Evolutionary conservation across 495 filamentous ascomycete genomes (phyloP).

Genomic region (Lophium mytilinum): DNA sequence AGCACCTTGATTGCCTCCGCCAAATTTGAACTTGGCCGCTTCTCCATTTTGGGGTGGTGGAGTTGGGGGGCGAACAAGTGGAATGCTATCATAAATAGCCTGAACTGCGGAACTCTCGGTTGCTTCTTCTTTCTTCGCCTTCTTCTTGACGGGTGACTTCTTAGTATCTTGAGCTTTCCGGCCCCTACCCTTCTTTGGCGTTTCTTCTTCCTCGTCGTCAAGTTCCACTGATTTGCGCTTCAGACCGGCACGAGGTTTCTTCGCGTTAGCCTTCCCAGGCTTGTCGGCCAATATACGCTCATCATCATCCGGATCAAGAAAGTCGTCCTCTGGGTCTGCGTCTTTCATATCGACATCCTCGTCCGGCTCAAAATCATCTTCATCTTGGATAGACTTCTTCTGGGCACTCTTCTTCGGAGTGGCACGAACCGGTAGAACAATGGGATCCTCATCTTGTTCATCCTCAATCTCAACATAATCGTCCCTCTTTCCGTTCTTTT

Average conservation of each 20-base stretch:
- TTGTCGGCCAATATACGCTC: slow-evolving; percentile 28
- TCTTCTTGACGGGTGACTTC: slow-evolving; percentile 43
- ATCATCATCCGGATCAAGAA: slow-evolving; percentile 32
- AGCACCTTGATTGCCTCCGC: slow-evolving; percentile 15
- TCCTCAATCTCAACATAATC: slow-evolving; percentile 30
- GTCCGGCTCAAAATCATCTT: slow-evolving; percentile 25
- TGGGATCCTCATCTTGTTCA: slow-evolving; percentile 22
- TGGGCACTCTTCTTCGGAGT: slow-evolving; percentile 21
- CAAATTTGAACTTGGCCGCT: slow-evolving; percentile 62
- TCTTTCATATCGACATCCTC: slow-evolving; percentile 39
- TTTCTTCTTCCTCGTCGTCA: slow-evolving; percentile 41
- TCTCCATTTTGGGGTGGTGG: slow-evolving; percentile 56
- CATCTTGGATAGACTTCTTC: slow-evolving; percentile 27
- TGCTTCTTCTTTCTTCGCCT: slow-evolving; percentile 44
- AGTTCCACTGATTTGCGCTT: slow-evolving; percentile 50
- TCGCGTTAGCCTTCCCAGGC: slow-evolving; percentile 33
- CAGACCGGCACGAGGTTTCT: slow-evolving; percentile 35
- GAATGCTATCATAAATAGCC: slow-evolving; percentile 81
- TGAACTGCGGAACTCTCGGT: slow-evolving; percentile 60
- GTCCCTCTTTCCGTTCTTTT: slow-evolving; percentile 28
- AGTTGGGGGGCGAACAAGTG: slow-evolving; percentile 69
- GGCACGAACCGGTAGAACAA: slow-evolving; percentile 20
- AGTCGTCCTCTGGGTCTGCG: slow-evolving; percentile 35
- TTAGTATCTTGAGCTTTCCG: slow-evolving; percentile 18
- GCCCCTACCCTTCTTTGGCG: slow-evolving; percentile 30